Conservation (phyloP, 805 yeast species). For the Candida tibetensis region DNA sequence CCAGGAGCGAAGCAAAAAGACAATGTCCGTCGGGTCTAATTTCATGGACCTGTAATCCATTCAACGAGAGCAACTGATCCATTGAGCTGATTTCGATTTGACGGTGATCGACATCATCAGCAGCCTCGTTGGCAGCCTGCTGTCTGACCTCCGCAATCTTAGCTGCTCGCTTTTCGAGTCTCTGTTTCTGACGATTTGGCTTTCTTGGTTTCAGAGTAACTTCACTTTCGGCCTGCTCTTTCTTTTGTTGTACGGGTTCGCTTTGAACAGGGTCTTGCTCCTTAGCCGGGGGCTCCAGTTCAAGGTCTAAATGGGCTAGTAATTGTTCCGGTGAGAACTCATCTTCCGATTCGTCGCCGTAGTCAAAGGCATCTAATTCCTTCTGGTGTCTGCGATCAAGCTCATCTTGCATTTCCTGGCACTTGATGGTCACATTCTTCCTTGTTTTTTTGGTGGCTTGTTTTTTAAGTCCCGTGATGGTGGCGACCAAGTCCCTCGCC, state of each 20-base stretch:
- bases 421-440: slow-evolving; percentile 59
- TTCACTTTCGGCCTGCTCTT: background rate
- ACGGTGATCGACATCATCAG: slow-evolving; percentile 60
- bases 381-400: slow-evolving; percentile 51
- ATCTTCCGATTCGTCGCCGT: slow-evolving; percentile 28
- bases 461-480: slow-evolving; percentile 72
- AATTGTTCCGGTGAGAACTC: slow-evolving; percentile 67
- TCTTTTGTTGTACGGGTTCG: background rate
- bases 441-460: slow-evolving; percentile 79
- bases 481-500: slow-evolving; percentile 59
- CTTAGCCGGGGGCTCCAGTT: background rate
- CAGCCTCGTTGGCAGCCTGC: slow-evolving; percentile 74
- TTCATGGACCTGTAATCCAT: slow-evolving; percentile 57
- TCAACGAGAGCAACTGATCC: slow-evolving; percentile 47
- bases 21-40: slow-evolving; percentile 94
- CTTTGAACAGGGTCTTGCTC: background rate
- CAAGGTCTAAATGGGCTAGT: slow-evolving; percentile 55
- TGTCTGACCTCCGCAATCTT: slow-evolving; percentile 58
- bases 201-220: slow-evolving; percentile 38
- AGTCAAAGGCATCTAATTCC: slow-evolving; percentile 41
- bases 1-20: slow-evolving; percentile 79
- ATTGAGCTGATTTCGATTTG: slow-evolving; percentile 70
- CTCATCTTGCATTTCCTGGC: slow-evolving; percentile 56
- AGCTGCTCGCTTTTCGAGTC: slow-evolving; percentile 72
- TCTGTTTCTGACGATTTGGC: slow-evolving; percentile 82